Percentiles rank a stretch among this genome's conserved stretches.
Conservation (phyloP, 225 moss, liverwort and hornwort genomes). For the Takakia lepidozioides region DNA sequence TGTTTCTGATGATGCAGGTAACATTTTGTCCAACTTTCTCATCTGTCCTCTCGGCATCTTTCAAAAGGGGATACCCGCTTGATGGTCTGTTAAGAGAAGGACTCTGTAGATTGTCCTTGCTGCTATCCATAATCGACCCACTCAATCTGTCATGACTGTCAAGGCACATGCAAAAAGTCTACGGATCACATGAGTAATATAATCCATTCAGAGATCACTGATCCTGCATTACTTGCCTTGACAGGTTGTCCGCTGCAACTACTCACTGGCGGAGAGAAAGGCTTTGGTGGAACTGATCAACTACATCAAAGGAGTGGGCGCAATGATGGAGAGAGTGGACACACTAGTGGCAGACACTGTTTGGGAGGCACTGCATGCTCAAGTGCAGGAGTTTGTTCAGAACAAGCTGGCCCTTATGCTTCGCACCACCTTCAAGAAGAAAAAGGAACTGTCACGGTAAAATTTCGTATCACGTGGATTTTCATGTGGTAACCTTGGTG, state of each 20-base stretch:
- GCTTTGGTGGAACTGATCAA: slow-evolving; percentile 53
- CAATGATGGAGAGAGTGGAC: slow-evolving; percentile 70
- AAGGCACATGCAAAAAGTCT: neutral
- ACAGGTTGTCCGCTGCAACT: slow-evolving; percentile 63
- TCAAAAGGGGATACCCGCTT: too few relatives aligned
- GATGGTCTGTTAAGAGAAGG: too few relatives aligned
- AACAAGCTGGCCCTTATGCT: slow-evolving; percentile 66
- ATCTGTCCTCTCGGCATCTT: too few relatives aligned
- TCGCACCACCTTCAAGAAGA: slow-evolving; percentile 62
- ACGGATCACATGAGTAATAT: neutral
- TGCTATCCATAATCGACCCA: neutral
- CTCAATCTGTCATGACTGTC: too few relatives aligned
- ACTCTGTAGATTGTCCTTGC: too few relatives aligned
- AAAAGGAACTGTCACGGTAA: slow-evolving; percentile 53
- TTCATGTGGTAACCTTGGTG: too few relatives aligned
- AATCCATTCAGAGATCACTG: neutral
- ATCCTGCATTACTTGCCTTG: slow-evolving; percentile 7
- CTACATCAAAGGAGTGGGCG: slow-evolving; percentile 59
- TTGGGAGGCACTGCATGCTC: slow-evolving; percentile 61
- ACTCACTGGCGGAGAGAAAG: slow-evolving; percentile 47
- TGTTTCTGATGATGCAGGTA: too few relatives aligned
- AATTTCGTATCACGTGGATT: too few relatives aligned
- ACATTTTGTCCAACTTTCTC: too few relatives aligned
- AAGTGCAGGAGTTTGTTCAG: slow-evolving; percentile 65
- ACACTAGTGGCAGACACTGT: slow-evolving; percentile 57